Conservation (phyloP, 176 grass and related monocot species). For the Melocanna baccifera region DNA sequence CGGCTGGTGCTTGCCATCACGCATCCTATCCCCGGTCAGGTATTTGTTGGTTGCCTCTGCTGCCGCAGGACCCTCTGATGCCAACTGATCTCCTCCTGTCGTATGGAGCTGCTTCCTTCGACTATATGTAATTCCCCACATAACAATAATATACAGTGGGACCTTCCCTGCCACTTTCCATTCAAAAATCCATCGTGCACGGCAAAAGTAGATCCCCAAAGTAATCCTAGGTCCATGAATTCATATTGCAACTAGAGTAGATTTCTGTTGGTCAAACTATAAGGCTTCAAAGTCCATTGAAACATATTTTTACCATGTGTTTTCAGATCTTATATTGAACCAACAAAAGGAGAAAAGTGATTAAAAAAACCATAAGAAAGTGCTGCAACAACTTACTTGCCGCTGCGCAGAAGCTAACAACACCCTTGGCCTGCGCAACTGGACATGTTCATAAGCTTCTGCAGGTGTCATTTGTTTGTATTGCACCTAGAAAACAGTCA, state of each 20-base stretch:
- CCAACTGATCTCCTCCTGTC: no score
- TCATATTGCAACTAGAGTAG: not conserved
- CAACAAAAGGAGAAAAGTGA: not conserved
- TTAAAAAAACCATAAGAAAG: not conserved
- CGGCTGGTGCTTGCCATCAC: no score
- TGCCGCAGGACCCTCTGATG: no score
- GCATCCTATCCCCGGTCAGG: no score
- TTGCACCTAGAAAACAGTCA: constrained; percentile 58
- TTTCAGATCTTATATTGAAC: constrained; percentile 9
- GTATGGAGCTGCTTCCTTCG: no score
- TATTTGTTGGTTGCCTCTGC: no score
- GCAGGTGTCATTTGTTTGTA: constrained; percentile 79
- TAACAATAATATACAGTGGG: not conserved
- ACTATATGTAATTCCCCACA: no score
- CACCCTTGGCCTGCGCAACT: constrained; percentile 72
- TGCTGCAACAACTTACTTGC: constrained; percentile 45
- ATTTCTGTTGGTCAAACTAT: not conserved
- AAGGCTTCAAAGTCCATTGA: not conserved
- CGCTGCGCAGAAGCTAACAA: constrained; percentile 77
- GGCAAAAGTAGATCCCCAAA: not conserved
- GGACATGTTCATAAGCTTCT: constrained; percentile 80
- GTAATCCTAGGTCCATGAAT: not conserved
- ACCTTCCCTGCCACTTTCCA: not conserved
- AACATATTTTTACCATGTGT: not conserved
- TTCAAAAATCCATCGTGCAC: not conserved